Percentiles rank a stretch among this genome's conserved stretches.
phyloP scores from a whole-genome alignment of 192 early-diverging fungal species.

The Cetraspora pellucida region DNA sequence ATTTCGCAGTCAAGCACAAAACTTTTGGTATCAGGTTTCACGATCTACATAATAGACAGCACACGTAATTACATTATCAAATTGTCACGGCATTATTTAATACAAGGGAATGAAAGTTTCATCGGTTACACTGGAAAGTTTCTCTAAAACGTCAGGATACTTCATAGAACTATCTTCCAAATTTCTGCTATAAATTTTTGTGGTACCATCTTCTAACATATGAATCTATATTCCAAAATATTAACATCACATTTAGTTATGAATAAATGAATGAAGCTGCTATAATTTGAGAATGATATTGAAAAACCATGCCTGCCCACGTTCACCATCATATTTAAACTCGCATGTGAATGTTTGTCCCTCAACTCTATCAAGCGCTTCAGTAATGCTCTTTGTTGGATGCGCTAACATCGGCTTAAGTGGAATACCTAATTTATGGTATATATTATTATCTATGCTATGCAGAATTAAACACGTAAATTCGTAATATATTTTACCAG shows the following conservation, averaged over 20 bases:
- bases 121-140: conserved; percentile 65
- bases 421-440: conserved; percentile 72
- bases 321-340: conserved; percentile 92
- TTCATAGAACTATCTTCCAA: conserved; percentile 91
- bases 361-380: conserved; percentile 94
- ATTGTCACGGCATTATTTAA: background rate
- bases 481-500: conserved; percentile 52
- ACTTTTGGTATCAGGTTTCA: conserved; percentile 65
- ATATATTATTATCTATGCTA: background rate
- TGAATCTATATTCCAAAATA: conserved; percentile 70
- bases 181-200: conserved; percentile 91
- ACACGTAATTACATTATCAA: background rate
- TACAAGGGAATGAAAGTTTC: background rate
- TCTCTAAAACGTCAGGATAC: conserved; percentile 91
- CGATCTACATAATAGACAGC: conserved; percentile 40
- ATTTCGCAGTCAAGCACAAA: conserved; percentile 99
- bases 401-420: conserved; percentile 99
- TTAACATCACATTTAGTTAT: background rate
- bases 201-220: conserved; percentile 69
- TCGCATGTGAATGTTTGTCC: conserved; percentile 94
- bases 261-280: background rate
- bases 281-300: background rate
- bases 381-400: conserved; percentile 91
- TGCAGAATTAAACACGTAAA: background rate
- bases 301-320: conserved; percentile 69